phyloP scores from a whole-genome alignment of 2,329 filamentous ascomycete genomes.

The Alternaria viburni region DNA sequence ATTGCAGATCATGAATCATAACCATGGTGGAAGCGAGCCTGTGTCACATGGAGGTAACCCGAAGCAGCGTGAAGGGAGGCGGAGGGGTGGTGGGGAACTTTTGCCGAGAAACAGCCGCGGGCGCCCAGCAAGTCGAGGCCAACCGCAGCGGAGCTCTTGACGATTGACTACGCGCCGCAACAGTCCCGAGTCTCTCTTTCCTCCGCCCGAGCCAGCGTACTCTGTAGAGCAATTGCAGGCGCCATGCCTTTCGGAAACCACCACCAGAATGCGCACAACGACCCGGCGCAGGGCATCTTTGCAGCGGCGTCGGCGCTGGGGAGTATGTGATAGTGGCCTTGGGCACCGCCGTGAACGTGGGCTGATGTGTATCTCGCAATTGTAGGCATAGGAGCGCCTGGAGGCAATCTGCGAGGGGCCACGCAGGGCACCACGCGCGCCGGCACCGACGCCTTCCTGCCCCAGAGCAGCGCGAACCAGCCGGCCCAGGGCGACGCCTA shows the following conservation, averaged over 20 bases:
- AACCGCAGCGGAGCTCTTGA: conserved; percentile 9
- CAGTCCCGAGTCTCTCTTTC: conserved; percentile 8
- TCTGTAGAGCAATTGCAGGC: conserved; percentile 17
- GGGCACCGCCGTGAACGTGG: neutral
- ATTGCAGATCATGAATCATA: neutral
- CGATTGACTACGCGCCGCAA: conserved; percentile 14
- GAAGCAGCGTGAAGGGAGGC: conserved; percentile 2
- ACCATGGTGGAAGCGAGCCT: neutral
- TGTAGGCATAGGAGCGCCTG: conserved; percentile 52
- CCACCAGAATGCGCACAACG: conserved; percentile 40
- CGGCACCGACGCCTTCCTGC: conserved; percentile 54
- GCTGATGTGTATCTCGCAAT: conserved; percentile 5
- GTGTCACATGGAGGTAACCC: neutral
- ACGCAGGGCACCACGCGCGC: conserved; percentile 51
- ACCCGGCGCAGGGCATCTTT: conserved; percentile 53
- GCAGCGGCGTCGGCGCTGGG: conserved; percentile 55
- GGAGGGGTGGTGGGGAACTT: conserved; percentile 17
- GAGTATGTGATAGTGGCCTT: conserved; percentile 20
- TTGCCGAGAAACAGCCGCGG: conserved; percentile 16
- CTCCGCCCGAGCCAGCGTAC: conserved; percentile 1
- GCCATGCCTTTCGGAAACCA: conserved; percentile 50
- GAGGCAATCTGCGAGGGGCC: conserved; percentile 48
- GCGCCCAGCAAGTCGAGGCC: conserved; percentile 4
- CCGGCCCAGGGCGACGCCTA: conserved; percentile 21
- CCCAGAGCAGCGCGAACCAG: conserved; percentile 40